Conservation (phyloP, 23 red algal genomes). For the Agarophyton chilense region DNA sequence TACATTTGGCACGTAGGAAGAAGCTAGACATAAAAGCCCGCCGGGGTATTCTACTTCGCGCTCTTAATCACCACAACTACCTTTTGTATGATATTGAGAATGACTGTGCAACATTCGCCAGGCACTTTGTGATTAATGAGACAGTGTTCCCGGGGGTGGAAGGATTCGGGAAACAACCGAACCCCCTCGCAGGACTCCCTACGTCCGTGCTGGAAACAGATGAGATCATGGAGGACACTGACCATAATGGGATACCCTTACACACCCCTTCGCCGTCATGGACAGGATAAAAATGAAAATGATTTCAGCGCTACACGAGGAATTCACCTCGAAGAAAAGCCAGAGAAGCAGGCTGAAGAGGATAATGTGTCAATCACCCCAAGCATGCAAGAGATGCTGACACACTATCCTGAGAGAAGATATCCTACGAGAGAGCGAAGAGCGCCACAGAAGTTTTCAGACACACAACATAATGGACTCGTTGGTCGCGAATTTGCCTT, state of each 20-base stretch:
- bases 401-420: background rate
- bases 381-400: background rate
- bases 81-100: conserved; percentile 6
- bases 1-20: background rate
- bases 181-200: background rate
- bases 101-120: background rate
- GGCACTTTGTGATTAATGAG: conserved; percentile 23
- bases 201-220: background rate
- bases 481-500: background rate
- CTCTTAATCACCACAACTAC: background rate
- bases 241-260: too few relatives aligned
- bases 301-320: background rate
- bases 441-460: background rate
- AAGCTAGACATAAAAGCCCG: conserved; percentile 17
- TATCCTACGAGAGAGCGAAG: background rate
- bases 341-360: background rate
- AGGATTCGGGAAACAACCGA: background rate
- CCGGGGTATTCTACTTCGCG: conserved; percentile 5
- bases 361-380: background rate
- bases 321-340: background rate
- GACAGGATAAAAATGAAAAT: background rate
- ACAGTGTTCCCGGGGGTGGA: conserved; percentile 2
- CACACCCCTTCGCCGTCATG: too few relatives aligned
- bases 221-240: background rate
- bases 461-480: background rate